These are phyloP conservation scores for Fusarium aywerte DNA, from an alignment of 2,329 filamentous ascomycete genomes.

Conservation along the genomic window DNA sequence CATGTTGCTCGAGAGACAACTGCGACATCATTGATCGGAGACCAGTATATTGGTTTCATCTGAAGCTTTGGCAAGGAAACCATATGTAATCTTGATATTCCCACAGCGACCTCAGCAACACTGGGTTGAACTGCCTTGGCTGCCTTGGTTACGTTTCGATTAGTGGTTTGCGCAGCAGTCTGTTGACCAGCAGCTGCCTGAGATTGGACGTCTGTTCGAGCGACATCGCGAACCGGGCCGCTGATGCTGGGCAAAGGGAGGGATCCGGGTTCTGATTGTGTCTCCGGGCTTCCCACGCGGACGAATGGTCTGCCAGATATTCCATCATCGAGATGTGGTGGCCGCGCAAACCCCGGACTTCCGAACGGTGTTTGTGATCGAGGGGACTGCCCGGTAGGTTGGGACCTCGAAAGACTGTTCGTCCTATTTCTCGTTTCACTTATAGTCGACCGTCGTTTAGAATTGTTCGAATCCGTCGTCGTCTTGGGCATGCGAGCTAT, in stretches of 20 bases:
- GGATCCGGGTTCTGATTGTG: constrained; percentile 37
- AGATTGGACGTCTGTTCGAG: constrained; percentile 8
- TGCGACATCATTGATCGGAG: constrained; percentile 88
- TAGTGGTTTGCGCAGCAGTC: constrained; percentile 8
- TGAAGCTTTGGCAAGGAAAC: constrained; percentile 83
- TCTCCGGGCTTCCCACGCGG: constrained; percentile 55
- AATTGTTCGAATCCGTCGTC: constrained; percentile 25
- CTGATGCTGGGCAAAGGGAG: constrained; percentile 8
- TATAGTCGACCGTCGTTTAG: constrained; percentile 29
- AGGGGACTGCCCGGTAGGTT: constrained; percentile 33
- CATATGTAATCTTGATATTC: constrained; percentile 88
- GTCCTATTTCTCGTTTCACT: constrained; percentile 26
- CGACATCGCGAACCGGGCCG: constrained; percentile 7
- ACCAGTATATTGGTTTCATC: constrained; percentile 99
- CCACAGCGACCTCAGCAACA: constrained; percentile 77
- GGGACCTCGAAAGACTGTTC: constrained; percentile 36
- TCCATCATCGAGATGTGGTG: constrained; percentile 56
- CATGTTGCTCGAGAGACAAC: constrained; percentile 87
- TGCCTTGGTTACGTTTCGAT: constrained; percentile 6
- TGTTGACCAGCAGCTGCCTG: constrained; percentile 14
- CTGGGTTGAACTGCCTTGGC: constrained; percentile 40
- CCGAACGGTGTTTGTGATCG: constrained; percentile 41
- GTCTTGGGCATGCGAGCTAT: constrained; percentile 41
- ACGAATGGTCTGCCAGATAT: constrained; percentile 67
- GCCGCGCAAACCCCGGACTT: constrained; percentile 37